Conservation (phyloP, 116 monocot genomes). For the Dioscorea cayenensis region DNA sequence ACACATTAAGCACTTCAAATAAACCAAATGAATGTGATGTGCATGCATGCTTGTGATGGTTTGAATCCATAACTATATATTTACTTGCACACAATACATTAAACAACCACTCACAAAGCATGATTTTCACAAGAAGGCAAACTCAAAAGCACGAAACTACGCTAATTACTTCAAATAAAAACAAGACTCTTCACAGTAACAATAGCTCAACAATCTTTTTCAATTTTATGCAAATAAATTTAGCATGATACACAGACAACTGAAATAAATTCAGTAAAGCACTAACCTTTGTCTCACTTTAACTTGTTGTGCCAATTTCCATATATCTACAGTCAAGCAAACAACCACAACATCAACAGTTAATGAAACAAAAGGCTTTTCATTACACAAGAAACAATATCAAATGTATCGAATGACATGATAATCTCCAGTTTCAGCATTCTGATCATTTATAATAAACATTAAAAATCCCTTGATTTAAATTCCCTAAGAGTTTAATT, state of each 20-base stretch:
- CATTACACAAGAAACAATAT: background rate
- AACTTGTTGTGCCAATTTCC: slow-evolving; percentile 71
- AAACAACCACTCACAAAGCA: too few relatives aligned
- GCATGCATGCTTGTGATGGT: background rate
- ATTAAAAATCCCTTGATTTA: too few relatives aligned
- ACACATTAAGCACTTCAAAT: background rate
- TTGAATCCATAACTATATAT: background rate
- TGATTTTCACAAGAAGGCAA: too few relatives aligned
- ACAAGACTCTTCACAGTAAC: too few relatives aligned
- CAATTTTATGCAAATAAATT: too few relatives aligned
- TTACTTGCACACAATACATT: background rate
- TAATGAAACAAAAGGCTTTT: background rate
- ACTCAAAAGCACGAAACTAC: too few relatives aligned
- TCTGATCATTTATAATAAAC: too few relatives aligned
- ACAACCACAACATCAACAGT: slow-evolving; percentile 3
- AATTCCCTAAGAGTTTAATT: too few relatives aligned
- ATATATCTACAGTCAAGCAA: slow-evolving; percentile 62
- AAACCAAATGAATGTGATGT: background rate
- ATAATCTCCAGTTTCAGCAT: background rate
- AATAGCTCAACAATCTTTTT: too few relatives aligned
- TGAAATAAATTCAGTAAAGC: background rate
- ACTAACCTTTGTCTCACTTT: slow-evolving; percentile 96
- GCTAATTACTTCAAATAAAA: too few relatives aligned
- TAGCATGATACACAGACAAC: too few relatives aligned
- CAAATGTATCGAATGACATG: background rate